phyloP scores from a whole-genome alignment of 2,329 filamentous ascomycete genomes.

The Clonostachys chloroleuca region DNA sequence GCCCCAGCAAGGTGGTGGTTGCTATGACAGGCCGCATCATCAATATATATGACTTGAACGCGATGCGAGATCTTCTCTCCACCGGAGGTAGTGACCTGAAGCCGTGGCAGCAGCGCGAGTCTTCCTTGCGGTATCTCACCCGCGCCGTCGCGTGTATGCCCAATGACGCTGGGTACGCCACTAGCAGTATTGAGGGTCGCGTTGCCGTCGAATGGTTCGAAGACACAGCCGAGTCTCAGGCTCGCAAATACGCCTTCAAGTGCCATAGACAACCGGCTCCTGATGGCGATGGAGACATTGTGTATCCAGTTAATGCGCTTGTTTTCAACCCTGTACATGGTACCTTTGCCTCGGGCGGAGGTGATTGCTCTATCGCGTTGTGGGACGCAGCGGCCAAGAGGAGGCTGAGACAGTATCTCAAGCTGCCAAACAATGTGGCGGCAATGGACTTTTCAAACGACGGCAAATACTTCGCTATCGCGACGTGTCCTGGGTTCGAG shows the following conservation, averaged over 20 bases:
- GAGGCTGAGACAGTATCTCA: constrained; percentile 84
- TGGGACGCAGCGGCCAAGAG: constrained; percentile 93
- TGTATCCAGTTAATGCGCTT: constrained; percentile 88
- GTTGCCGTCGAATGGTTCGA: constrained; percentile 99
- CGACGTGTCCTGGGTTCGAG: constrained; percentile 82
- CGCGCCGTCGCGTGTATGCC: constrained; percentile 94
- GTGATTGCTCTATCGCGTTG: constrained; percentile 85
- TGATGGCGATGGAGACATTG: constrained; percentile 66
- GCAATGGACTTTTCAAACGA: constrained; percentile 73
- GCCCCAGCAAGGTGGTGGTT: constrained; percentile 78
- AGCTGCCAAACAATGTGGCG: constrained; percentile 74
- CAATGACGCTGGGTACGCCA: constrained; percentile 90
- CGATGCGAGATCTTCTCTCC: constrained; percentile 53
- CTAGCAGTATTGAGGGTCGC: constrained; percentile 86
- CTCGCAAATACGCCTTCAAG: constrained; percentile 97
- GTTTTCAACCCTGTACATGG: constrained; percentile 80
- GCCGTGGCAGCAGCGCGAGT: constrained; percentile 92
- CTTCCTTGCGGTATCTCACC: constrained; percentile 93
- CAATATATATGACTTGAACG: constrained; percentile 85
- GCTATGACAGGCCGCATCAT: constrained; percentile 94
- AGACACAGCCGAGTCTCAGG: constrained; percentile 78
- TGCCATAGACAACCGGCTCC: constrained; percentile 78
- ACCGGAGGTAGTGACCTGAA: constrained; percentile 45
- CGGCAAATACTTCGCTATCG: constrained; percentile 75
- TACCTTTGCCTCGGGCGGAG: constrained; percentile 85